These are phyloP conservation scores for Ustilago nuda DNA, from an alignment of 1,284 basidiomycete species.

Conservation along the genomic window DNA sequence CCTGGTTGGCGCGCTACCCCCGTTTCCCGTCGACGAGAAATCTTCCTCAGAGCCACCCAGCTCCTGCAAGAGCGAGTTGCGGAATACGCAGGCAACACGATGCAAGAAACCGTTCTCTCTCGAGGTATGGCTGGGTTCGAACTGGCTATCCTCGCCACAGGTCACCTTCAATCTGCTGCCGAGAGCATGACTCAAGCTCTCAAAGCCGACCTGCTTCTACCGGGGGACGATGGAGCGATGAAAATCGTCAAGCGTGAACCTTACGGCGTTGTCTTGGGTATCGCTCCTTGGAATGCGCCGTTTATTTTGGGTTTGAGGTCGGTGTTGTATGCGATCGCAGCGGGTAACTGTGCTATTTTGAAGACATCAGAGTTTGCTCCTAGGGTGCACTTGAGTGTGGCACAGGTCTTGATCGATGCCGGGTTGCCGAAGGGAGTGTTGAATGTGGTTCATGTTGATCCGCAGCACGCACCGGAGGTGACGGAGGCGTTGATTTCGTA, in stretches of 20 bases:
- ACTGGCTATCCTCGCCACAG: constrained; percentile 37
- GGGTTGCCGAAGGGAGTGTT: constrained; percentile 76
- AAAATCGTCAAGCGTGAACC: constrained; percentile 55
- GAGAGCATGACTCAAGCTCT: constrained; percentile 40
- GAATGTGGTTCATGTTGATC: constrained; percentile 75
- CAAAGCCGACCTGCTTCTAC: constrained; percentile 39
- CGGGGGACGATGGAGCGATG: constrained; percentile 33
- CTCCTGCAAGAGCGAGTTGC: constrained; percentile 40
- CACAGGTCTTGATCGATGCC: constrained; percentile 72
- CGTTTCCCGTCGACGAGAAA: constrained; percentile 37
- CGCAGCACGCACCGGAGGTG: constrained; percentile 71
- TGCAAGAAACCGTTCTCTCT: constrained; percentile 45
- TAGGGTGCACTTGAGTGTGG: constrained; percentile 72
- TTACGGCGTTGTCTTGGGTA: constrained; percentile 46
- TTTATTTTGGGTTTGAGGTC: constrained; percentile 71
- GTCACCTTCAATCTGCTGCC: constrained; percentile 28
- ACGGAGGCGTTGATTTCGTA: constrained; percentile 75
- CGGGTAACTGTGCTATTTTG: constrained; percentile 77
- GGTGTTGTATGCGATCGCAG: constrained; percentile 74
- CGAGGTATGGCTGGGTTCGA: constrained; percentile 54
- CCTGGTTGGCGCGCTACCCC: constrained; percentile 49
- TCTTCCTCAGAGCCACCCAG: constrained; percentile 42
- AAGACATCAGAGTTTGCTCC: constrained; percentile 76
- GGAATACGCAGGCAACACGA: constrained; percentile 38
- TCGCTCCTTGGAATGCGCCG: constrained; percentile 66